These are phyloP conservation scores for Lachnellula subtilissima DNA, from an alignment of 2,329 filamentous ascomycete genomes.

Conservation along the genomic window DNA sequence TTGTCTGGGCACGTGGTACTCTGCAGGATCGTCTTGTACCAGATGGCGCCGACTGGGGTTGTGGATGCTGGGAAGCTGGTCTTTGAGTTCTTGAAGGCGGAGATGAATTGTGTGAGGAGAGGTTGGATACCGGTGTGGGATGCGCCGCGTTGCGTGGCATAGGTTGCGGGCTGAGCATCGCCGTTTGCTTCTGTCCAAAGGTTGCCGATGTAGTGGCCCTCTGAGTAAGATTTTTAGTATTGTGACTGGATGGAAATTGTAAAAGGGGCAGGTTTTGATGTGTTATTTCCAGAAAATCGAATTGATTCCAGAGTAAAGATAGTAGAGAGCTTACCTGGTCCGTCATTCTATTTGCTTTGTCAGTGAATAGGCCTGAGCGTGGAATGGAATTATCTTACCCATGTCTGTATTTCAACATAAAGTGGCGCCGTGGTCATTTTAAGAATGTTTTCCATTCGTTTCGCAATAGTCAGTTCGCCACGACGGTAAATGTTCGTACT, in stretches of 20 bases:
- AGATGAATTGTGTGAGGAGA: conserved; percentile 33
- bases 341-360: no score
- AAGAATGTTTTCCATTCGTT: conserved; percentile 35
- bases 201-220: conserved; percentile 36
- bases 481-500: conserved; percentile 31
- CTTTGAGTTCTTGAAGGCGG: conserved; percentile 30
- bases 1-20: no score
- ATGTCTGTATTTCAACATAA: conserved; percentile 34
- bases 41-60: conserved; percentile 30
- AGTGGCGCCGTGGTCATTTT: conserved; percentile 25
- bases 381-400: conserved; percentile 1
- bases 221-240: conserved; percentile 33
- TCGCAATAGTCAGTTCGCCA: conserved; percentile 33
- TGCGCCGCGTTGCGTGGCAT: conserved; percentile 27
- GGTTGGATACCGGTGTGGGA: conserved; percentile 32
- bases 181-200: conserved; percentile 29
- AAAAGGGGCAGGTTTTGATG: neutral
- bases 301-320: no score
- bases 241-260: neutral
- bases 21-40: conserved; percentile 24
- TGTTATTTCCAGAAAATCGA: no score
- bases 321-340: no score
- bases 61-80: conserved; percentile 6
- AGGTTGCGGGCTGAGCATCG: conserved; percentile 26
- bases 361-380: no score